These are phyloP conservation scores for Apiospora koreana DNA, from an alignment of 2,329 filamentous ascomycete genomes.

Conservation along the genomic window DNA sequence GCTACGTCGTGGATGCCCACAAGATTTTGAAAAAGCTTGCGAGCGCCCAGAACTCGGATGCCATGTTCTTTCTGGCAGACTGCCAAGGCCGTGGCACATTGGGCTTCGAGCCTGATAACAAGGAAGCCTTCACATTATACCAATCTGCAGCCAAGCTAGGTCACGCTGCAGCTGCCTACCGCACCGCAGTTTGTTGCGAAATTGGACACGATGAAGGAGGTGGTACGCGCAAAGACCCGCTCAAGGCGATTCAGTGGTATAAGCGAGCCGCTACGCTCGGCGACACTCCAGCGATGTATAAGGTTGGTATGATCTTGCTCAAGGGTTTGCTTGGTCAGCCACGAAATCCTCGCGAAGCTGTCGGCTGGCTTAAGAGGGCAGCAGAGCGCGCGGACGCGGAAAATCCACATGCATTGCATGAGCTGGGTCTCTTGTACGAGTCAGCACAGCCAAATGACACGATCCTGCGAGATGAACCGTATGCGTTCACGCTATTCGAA, in stretches of 20 bases:
- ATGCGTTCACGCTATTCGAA: slow-evolving; percentile 79
- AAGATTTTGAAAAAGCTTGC: slow-evolving; percentile 91
- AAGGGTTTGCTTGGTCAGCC: slow-evolving; percentile 91
- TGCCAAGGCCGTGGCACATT: slow-evolving; percentile 81
- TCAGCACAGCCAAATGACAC: slow-evolving; percentile 67
- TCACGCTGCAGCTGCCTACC: slow-evolving; percentile 84
- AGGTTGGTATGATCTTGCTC: slow-evolving; percentile 92
- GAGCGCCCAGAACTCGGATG: slow-evolving; percentile 71
- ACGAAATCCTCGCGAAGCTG: slow-evolving; percentile 79
- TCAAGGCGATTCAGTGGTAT: slow-evolving; percentile 98
- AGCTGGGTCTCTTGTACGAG: slow-evolving; percentile 71
- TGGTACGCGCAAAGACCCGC: slow-evolving; percentile 84
- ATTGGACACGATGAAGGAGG: slow-evolving; percentile 93
- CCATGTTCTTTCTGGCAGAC: slow-evolving; percentile 93
- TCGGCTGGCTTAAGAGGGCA: slow-evolving; percentile 90
- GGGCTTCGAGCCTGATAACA: slow-evolving; percentile 78
- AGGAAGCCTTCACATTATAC: slow-evolving; percentile 91
- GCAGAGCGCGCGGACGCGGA: slow-evolving; percentile 85
- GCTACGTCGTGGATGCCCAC: slow-evolving; percentile 81
- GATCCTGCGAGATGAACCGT: slow-evolving; percentile 78
- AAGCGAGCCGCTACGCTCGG: slow-evolving; percentile 87
- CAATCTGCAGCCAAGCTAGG: slow-evolving; percentile 90
- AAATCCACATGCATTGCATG: slow-evolving; percentile 93
- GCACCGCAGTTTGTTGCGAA: slow-evolving; percentile 95
- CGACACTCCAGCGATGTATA: slow-evolving; percentile 95